phyloP scores from a whole-genome alignment of 768 basidiomycete genomes.

The Galerina sulciceps region DNA sequence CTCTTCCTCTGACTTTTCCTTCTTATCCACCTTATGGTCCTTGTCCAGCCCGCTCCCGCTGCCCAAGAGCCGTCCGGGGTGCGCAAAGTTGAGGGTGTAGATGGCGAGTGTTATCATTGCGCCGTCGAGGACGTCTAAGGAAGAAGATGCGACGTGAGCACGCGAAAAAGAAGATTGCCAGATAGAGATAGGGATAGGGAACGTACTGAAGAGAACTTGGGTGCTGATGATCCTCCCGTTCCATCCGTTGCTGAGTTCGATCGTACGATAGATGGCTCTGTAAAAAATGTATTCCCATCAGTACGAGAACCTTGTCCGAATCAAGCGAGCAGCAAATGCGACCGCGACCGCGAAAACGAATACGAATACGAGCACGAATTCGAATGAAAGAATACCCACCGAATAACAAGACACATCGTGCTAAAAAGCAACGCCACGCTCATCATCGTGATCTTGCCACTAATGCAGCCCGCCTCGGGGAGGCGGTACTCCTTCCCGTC shows the following conservation, averaged over 20 bases:
- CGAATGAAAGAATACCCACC: background rate
- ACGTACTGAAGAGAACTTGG: slow-evolving; percentile 41
- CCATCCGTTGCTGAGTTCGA: slow-evolving; percentile 58
- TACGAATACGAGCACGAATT: too few species aligned
- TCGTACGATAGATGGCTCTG: slow-evolving; percentile 56
- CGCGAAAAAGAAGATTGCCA: background rate
- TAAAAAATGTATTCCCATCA: background rate
- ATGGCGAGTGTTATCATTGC: slow-evolving; percentile 35
- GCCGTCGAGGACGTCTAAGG: slow-evolving; percentile 21
- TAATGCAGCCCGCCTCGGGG: background rate
- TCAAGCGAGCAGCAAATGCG: background rate
- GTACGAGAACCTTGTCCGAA: background rate
- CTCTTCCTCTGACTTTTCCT: too few species aligned
- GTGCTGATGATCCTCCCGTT: slow-evolving; percentile 51
- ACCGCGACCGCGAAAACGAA: too few species aligned
- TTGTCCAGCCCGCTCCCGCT: background rate
- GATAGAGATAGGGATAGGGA: too few species aligned
- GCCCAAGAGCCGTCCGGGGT: slow-evolving; percentile 24
- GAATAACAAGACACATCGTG: slow-evolving; percentile 17
- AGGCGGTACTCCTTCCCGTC: background rate
- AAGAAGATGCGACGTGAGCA: background rate
- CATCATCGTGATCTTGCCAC: slow-evolving; percentile 10
- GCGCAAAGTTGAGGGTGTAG: slow-evolving; percentile 30
- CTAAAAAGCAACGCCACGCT: slow-evolving; percentile 11
- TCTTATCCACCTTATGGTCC: too few species aligned